Percentiles rank a stretch among this genome's conserved stretches.
Conservation (phyloP, 2,329 filamentous ascomycete species). For the Colletotrichum echinochloae region DNA sequence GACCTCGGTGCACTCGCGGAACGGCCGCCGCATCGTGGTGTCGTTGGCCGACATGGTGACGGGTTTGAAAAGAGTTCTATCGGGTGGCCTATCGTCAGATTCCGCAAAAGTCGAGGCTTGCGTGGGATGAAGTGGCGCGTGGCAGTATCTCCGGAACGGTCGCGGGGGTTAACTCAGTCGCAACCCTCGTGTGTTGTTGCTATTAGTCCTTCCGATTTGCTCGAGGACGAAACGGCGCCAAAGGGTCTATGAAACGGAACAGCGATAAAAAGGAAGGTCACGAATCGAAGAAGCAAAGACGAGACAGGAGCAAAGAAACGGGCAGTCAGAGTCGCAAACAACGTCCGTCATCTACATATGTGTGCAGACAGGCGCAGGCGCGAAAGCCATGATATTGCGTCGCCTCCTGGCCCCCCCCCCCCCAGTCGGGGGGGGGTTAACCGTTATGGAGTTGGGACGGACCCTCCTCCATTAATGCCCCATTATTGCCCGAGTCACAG, state of each 20-base stretch:
- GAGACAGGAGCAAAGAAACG: not conserved
- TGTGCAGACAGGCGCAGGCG: not conserved
- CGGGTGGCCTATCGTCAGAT: not conserved
- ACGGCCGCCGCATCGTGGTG: constrained; percentile 26
- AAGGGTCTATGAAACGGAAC: not conserved
- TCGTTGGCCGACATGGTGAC: constrained; percentile 35
- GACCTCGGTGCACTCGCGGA: constrained; percentile 53
- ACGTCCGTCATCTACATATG: constrained; percentile 8
- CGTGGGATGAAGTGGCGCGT: not conserved
- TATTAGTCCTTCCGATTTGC: not conserved
- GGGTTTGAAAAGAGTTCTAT: not conserved
- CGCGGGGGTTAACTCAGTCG: not conserved
- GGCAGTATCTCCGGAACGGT: not conserved
- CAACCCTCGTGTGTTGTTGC: not conserved
- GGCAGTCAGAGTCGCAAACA: not conserved
- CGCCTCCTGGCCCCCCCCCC: not conserved
- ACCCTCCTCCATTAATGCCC: not conserved
- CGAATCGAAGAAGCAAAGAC: not conserved
- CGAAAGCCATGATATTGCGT: not conserved
- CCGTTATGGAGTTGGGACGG: constrained; percentile 3
- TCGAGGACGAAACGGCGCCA: not conserved
- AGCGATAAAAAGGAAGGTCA: not conserved
- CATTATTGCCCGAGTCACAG: constrained; percentile 1
- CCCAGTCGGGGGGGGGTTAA: not conserved
- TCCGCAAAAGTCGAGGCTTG: not conserved